Percentiles rank a stretch among this genome's conserved stretches.
These are phyloP conservation scores for Sporisorium exsertum DNA, from an alignment of 1,284 basidiomycete species.

Conservation along the genomic window DNA sequence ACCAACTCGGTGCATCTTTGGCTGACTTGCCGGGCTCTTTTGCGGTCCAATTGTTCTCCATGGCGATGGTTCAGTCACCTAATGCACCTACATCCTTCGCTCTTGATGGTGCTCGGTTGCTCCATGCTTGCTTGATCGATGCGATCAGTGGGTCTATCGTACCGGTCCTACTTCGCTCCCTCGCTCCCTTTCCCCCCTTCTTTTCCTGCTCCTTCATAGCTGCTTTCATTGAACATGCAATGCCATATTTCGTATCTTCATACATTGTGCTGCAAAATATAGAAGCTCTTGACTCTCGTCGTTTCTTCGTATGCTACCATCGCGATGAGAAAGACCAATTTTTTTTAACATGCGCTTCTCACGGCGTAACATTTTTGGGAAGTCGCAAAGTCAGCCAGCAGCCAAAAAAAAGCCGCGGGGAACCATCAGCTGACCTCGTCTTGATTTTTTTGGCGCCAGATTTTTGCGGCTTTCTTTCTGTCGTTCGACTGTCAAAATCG, in stretches of 20 bases:
- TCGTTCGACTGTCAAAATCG: not conserved
- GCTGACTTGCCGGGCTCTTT: slow-evolving; percentile 50
- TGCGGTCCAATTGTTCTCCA: slow-evolving; percentile 15
- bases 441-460: not conserved
- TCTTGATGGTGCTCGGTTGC: not conserved
- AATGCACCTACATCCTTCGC: slow-evolving; percentile 47
- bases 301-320: not conserved
- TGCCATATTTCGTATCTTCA: not conserved
- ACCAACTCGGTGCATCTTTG: slow-evolving; percentile 56
- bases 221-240: not conserved
- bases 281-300: not conserved
- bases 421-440: not conserved
- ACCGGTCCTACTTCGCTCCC: not conserved
- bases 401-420: not conserved
- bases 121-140: not conserved
- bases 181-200: not conserved
- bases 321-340: not conserved
- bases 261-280: not conserved
- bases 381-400: not conserved
- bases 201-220: not conserved
- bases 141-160: not conserved
- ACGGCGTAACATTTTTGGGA: not conserved
- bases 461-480: not conserved
- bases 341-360: not conserved
- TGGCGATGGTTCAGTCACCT: slow-evolving; percentile 57